Percentiles rank a stretch among this genome's conserved stretches.
These are phyloP conservation scores for Polyplosphaeria fusca DNA, from an alignment of 495 filamentous ascomycete species.

Conservation along the genomic window DNA sequence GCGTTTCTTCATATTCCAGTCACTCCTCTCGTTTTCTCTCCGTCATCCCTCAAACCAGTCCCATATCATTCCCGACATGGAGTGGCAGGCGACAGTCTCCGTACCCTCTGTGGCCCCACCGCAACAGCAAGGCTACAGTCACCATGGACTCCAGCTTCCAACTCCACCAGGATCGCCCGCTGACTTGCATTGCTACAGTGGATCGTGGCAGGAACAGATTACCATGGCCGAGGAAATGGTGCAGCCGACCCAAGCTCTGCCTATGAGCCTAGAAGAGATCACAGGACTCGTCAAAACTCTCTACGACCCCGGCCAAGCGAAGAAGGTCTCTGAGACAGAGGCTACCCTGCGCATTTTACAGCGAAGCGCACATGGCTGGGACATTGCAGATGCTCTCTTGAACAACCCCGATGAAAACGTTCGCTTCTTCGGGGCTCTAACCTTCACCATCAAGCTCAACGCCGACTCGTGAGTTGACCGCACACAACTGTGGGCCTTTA, in stretches of 20 bases:
- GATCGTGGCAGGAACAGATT: not conserved
- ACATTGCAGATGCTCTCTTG: slow-evolving; percentile 72
- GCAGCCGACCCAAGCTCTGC: slow-evolving; percentile 2
- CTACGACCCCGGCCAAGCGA: slow-evolving; percentile 53
- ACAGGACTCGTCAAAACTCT: slow-evolving; percentile 27
- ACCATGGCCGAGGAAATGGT: slow-evolving; percentile 13
- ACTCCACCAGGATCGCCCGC: not conserved
- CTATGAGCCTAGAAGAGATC: slow-evolving; percentile 22
- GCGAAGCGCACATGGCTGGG: slow-evolving; percentile 75
- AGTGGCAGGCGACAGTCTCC: not conserved
- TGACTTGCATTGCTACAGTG: not conserved
- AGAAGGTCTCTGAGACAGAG: slow-evolving; percentile 65
- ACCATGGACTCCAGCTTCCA: not conserved
- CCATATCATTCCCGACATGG: not conserved
- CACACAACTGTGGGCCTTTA: not conserved
- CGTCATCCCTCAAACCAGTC: not conserved
- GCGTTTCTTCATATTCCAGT: not conserved
- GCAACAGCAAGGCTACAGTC: not conserved
- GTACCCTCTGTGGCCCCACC: not conserved
- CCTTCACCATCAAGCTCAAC: slow-evolving; percentile 89
- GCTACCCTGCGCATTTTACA: slow-evolving; percentile 74
- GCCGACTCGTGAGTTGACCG: slow-evolving; percentile 61
- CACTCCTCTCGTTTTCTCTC: too few relatives aligned
- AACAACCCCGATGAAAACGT: slow-evolving; percentile 62
- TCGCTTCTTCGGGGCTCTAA: slow-evolving; percentile 91